These are phyloP conservation scores for Venturia nashicola DNA, from an alignment of 2,329 filamentous ascomycete genomes.

Conservation along the genomic window DNA sequence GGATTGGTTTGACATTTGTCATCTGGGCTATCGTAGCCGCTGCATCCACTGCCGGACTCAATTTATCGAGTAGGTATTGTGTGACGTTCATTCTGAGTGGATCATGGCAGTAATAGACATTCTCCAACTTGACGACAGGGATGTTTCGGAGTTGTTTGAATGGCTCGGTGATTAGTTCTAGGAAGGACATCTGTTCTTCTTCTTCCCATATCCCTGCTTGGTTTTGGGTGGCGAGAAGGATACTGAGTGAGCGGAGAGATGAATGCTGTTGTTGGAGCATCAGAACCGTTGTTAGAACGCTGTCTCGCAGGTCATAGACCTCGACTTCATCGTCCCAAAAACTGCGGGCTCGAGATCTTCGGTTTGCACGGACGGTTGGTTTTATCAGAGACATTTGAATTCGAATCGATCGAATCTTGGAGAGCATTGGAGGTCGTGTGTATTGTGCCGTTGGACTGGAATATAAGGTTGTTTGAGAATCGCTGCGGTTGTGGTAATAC, in stretches of 20 bases:
- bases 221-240: slow-evolving; percentile 6
- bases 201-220: neutral
- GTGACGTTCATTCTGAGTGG: slow-evolving; percentile 1
- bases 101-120: neutral
- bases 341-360: neutral
- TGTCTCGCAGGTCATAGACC: slow-evolving; percentile 6
- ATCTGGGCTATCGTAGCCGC: neutral
- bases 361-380: neutral
- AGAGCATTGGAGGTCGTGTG: slow-evolving; percentile 6
- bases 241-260: neutral
- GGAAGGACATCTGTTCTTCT: neutral
- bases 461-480: neutral
- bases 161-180: slow-evolving; percentile 1
- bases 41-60: neutral
- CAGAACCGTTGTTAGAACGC: neutral
- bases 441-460: neutral
- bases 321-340: slow-evolving; percentile 2
- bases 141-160: slow-evolving; percentile 3
- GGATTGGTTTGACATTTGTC: neutral
- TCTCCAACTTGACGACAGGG: neutral
- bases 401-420: slow-evolving; percentile 1
- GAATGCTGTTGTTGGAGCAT: neutral
- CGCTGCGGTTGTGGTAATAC: neutral
- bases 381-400: slow-evolving; percentile 7
- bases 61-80: slow-evolving; percentile 4